phyloP scores from a whole-genome alignment of 768 basidiomycete genomes.

The Cantharellus cinnabarinus region DNA sequence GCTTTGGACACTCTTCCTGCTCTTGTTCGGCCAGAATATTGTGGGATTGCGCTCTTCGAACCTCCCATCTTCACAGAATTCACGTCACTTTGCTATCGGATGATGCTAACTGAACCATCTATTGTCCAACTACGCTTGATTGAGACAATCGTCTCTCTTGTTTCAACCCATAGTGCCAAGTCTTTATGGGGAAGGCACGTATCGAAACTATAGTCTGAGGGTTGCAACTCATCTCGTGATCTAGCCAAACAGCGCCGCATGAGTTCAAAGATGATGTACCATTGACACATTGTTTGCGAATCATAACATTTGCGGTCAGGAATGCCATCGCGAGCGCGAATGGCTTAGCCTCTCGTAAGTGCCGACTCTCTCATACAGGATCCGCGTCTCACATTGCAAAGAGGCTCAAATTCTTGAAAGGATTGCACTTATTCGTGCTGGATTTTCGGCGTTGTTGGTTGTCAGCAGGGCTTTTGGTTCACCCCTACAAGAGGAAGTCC shows the following conservation, averaged over 20 bases:
- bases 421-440: constrained; percentile 39
- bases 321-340: constrained; percentile 36
- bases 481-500: constrained; percentile 48
- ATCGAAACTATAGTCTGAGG: no score
- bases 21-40: constrained; percentile 61
- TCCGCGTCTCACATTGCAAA: no score
- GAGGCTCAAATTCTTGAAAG: constrained; percentile 38
- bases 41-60: constrained; percentile 63
- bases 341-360: background rate
- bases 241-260: no score
- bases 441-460: constrained; percentile 39
- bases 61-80: constrained; percentile 79
- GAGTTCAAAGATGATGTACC: constrained; percentile 3
- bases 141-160: constrained; percentile 43
- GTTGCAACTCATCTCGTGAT: no score
- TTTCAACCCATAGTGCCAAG: constrained; percentile 17
- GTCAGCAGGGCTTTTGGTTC: constrained; percentile 38
- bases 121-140: constrained; percentile 49
- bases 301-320: constrained; percentile 64
- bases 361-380: background rate
- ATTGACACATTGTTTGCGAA: constrained; percentile 51
- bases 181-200: background rate
- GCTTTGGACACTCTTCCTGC: constrained; percentile 58
- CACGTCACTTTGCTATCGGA: constrained; percentile 66
- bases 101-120: constrained; percentile 73